phyloP scores from a whole-genome alignment of 441 rosid genomes.

The Adansonia gregorii region DNA sequence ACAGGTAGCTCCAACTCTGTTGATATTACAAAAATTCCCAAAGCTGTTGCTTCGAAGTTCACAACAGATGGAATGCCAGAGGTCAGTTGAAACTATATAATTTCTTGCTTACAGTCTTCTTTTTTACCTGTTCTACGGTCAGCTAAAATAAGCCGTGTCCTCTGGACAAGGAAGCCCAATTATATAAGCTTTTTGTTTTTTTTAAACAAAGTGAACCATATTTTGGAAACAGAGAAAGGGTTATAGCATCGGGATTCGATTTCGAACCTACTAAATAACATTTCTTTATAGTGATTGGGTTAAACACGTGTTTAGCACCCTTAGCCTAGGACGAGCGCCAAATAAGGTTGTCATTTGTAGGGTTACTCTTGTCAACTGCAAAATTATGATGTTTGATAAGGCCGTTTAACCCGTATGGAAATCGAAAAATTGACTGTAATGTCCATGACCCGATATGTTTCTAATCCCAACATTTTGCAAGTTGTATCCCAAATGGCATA shows the following conservation, averaged over 20 bases:
- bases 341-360: not conserved
- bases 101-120: not conserved
- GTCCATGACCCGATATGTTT: not conserved
- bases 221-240: too few species aligned
- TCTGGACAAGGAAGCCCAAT: not conserved
- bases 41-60: slow-evolving; percentile 35
- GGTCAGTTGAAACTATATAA: slow-evolving; percentile 26
- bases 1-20: slow-evolving; percentile 12
- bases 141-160: not conserved
- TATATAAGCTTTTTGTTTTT: not conserved
- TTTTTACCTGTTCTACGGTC: not conserved
- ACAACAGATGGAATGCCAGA: slow-evolving; percentile 28
- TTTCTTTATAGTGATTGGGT: not conserved
- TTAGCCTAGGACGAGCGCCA: too few species aligned
- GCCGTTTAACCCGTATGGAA: not conserved
- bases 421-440: slow-evolving; percentile 14
- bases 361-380: not conserved
- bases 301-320: not conserved
- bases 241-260: too few species aligned
- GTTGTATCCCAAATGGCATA: slow-evolving; percentile 1
- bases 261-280: too few species aligned
- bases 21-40: slow-evolving; percentile 2
- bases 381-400: not conserved
- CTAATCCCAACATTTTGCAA: not conserved
- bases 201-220: too few species aligned